Percentiles rank a stretch among this genome's conserved stretches.
These are phyloP conservation scores for Elongisporangium senticosum DNA, from an alignment of 352 stramenopile genomes.

Conservation along the genomic window DNA sequence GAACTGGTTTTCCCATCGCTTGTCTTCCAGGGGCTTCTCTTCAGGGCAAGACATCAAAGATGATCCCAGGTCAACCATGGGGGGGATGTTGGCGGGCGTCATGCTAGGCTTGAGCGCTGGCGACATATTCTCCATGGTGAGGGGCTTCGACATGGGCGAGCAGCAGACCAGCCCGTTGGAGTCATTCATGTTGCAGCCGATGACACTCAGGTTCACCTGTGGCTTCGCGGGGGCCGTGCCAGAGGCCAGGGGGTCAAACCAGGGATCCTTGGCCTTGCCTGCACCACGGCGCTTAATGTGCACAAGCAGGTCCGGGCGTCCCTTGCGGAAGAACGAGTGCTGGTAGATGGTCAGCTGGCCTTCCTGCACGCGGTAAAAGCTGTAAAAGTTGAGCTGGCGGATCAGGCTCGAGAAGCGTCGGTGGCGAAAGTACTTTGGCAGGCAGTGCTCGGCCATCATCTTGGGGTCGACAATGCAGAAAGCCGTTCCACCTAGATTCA, in stretches of 20 bases:
- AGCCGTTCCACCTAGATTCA: conserved; percentile 61
- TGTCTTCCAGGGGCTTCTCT: conserved; percentile 15
- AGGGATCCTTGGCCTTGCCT: conserved; percentile 81
- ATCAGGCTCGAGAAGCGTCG: conserved; percentile 85
- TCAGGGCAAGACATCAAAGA: conserved; percentile 21
- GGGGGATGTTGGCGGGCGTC: conserved; percentile 30
- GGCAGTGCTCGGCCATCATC: conserved; percentile 82
- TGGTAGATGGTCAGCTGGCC: conserved; percentile 84
- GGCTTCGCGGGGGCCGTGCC: conserved; percentile 2
- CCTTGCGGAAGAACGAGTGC: conserved; percentile 83
- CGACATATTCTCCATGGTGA: conserved; percentile 82
- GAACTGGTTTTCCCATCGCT: conserved; percentile 33
- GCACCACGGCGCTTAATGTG: conserved; percentile 82
- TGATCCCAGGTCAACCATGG: conserved; percentile 52
- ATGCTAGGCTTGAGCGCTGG: conserved; percentile 72
- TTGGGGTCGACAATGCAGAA: conserved; percentile 90
- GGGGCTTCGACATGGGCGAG: conserved; percentile 74
- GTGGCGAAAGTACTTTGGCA: conserved; percentile 90
- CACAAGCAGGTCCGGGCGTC: conserved; percentile 66
- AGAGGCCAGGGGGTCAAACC: conserved; percentile 64
- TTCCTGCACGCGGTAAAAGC: conserved; percentile 88
- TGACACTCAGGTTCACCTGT: conserved; percentile 15
- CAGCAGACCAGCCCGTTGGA: conserved; percentile 48
- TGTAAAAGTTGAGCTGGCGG: conserved; percentile 91
- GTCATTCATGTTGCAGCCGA: conserved; percentile 19